Base-by-base conservation (phyloP, 1,284 basidiomycete genomes). In the Butyriboletus appendiculatus region DNA sequence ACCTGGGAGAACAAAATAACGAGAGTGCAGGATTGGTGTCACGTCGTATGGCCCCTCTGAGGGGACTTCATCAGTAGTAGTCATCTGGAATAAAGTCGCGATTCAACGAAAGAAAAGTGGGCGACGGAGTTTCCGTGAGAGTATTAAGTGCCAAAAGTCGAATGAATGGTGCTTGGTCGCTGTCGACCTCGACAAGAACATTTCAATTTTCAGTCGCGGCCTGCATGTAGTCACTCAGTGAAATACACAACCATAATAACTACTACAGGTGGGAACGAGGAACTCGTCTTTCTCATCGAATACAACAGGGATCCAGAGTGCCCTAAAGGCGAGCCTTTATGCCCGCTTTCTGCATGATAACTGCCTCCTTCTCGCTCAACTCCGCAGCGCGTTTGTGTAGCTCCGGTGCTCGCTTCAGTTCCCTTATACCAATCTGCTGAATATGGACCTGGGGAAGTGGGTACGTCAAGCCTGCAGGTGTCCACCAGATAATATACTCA, bases 391-490 rank as follows among this genome's bases (percentile, higher is more conserved):
- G 82, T 65, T 80, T 75, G 24, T 71, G 75, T 28, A 93, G 69
- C 9, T 60, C 76, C 2, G 80, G 77, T 1, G 82, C 89, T 42
- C 91, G 82, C 73, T 82, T 88, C 57, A 95, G 75, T 73, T 97
- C 94, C 45, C 85, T 76, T 70, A 90, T 90, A 11, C 94, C 95
- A 48, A 97, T 90, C 75, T 98, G 96, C 72, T 96, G 93, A 48
- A 96, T 88, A 72, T 98, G 96, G 6, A 98, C 93, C 81, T 91
- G 57, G 15, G 40, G 4, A 48, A 42, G 42, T 22, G 34, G 14
- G 4, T 50, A 24, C 47, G 50, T 60, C 46, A 52, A 48, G 48
- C 52, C 55, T n/a, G 9, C 32, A 11, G 0, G 6, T 4, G 24
- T 57, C 53, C 30, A 38, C 28, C 50, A 37, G 37, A 11, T 40